Conservation (phyloP, 108 stramenopile genomes). For the Nitzschia sp. region DNA sequence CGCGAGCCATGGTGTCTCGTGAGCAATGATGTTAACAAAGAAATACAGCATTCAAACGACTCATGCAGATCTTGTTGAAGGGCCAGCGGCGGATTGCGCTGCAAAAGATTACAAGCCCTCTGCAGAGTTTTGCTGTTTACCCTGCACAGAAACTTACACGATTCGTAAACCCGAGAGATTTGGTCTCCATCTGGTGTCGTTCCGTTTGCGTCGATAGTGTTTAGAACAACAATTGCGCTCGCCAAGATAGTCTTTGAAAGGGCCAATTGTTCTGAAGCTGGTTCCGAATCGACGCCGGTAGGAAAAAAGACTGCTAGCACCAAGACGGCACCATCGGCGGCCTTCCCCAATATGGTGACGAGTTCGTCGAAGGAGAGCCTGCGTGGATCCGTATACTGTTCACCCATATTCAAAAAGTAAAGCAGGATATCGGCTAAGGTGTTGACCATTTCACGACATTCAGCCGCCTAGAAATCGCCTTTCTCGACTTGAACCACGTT, state of each 20-base stretch:
- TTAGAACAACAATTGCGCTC: neutral
- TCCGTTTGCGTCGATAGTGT: neutral
- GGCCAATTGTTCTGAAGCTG: neutral
- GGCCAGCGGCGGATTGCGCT: neutral
- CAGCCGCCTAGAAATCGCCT: constrained; percentile 3
- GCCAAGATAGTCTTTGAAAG: constrained; percentile 7
- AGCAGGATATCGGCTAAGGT: constrained; percentile 20
- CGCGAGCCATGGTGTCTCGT: neutral
- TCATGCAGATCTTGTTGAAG: neutral
- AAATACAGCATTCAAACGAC: neutral
- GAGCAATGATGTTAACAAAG: constrained; percentile 5
- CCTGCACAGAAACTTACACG: constrained; percentile 1
- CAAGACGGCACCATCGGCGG: neutral
- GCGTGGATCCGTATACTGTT: neutral
- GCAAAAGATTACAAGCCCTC: neutral
- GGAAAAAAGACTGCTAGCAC: constrained; percentile 6
- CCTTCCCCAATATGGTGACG: neutral
- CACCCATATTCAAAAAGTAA: constrained; percentile 20
- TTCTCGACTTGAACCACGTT: constrained; percentile 21
- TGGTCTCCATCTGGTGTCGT: neutral
- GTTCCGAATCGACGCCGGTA: too few relatives aligned
- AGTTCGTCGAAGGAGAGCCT: neutral
- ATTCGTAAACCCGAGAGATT: neutral
- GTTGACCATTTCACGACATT: constrained; percentile 15
- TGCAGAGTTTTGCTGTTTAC: neutral